A percentile compares a stretch with the other conserved stretches of the same genome.
phyloP scores from a whole-genome alignment of 129 eudicot genomes.

The Centrapalus pauciflorus region DNA sequence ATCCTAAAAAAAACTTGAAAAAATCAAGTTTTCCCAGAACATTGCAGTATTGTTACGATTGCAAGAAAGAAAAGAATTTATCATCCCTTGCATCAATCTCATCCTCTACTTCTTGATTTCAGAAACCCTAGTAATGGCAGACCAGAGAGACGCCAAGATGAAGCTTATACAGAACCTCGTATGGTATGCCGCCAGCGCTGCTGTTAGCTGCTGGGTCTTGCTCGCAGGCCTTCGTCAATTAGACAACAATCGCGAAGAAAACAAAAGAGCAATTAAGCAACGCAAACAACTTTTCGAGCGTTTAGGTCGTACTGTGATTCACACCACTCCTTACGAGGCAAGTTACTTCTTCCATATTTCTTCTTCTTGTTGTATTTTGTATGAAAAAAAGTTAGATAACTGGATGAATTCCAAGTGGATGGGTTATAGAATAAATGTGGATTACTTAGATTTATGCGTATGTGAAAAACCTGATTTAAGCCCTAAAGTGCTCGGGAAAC shows the following conservation, averaged over 20 bases:
- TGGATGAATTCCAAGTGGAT: background rate
- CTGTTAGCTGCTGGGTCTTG: slow-evolving; percentile 36
- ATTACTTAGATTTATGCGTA: background rate
- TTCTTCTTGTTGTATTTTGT: background rate
- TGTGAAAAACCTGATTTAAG: background rate
- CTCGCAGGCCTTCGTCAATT: slow-evolving; percentile 33
- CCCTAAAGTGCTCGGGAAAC: background rate
- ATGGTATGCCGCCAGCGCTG: slow-evolving; percentile 51
- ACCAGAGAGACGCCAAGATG: slow-evolving; percentile 20
- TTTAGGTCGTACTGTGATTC: slow-evolving; percentile 33
- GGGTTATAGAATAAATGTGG: background rate
- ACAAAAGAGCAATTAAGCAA: slow-evolving; percentile 36
- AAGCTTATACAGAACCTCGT: slow-evolving; percentile 32
- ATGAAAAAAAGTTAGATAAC: background rate
- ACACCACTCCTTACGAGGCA: slow-evolving; percentile 53
- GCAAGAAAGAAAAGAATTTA: background rate
- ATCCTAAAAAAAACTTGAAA: background rate
- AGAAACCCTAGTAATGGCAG: slow-evolving; percentile 27
- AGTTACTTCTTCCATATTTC: background rate
- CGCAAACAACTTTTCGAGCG: slow-evolving; percentile 47
- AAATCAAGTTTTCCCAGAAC: background rate
- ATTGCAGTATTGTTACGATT: slow-evolving; percentile 5
- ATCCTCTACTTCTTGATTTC: background rate
- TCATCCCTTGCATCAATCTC: background rate
- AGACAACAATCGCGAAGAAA: slow-evolving; percentile 39